Evolutionary conservation across 2,329 filamentous ascomycete species (phyloP), one percentile per base, ranked within the genome.

Genomic region (Sphaerostilbella broomeana): DNA sequence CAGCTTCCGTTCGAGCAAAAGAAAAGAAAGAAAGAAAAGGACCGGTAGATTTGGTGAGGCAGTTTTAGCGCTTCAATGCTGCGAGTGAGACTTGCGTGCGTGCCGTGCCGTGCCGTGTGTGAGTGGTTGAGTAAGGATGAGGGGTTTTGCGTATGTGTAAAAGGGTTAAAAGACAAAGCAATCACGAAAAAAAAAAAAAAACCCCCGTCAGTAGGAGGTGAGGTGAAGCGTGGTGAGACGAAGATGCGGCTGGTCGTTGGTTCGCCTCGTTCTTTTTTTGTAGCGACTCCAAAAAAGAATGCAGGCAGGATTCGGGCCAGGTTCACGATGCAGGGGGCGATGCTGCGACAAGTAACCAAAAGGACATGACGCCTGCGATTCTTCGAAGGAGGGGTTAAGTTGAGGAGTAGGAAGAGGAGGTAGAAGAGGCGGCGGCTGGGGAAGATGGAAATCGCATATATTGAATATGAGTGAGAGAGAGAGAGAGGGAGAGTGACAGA

Each of bases 271-370:
- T 13, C 16, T 32, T 19, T 16, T 6, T 18, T n/a, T n/a, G n/a
- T n/a, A n/a, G n/a, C n/a, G n/a, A n/a, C n/a, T n/a, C n/a, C n/a
- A n/a, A n/a, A n/a, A n/a, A n/a, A 25, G 27, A 26, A 38, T 19
- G 19, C 27, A 37, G 32, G 18, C 19, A n/a, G 33, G 33, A 40
- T 29, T 31, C 32, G 32, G n/a, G n/a, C 32, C 29, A 36, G 40
- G 40, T 38, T 42, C 40, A 42, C 35, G 40, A 42, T 42, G 40
- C 40, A 42, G 40, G 34, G 40, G 40, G 40, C 31, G 40, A 28
- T 19, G 33, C 35, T 27, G 40, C 19, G 28, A 42, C 28, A 24
- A 38, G 30, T 13, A 30, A 28, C 15, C 28, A 28, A 33, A 32
- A 35, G 34, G 17, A 29, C 40, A 42, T 42, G 40, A 22, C 40